Conservation (phyloP, 2,329 filamentous ascomycete species). For the Sporothrix inflata region DNA sequence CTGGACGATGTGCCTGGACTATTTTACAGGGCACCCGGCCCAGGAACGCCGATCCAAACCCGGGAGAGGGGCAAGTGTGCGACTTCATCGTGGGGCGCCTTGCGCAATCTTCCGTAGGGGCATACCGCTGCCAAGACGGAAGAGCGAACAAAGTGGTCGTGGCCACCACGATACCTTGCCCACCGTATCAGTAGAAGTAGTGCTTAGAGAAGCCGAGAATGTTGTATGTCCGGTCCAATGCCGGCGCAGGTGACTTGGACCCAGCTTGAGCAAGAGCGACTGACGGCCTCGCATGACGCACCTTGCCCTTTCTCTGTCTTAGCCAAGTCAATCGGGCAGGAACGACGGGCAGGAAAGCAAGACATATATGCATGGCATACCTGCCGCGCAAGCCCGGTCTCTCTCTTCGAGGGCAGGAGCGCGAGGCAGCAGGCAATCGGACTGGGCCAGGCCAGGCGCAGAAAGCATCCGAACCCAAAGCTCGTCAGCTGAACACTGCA, state of each 20-base stretch:
- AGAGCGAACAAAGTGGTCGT: background rate
- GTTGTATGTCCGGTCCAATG: background rate
- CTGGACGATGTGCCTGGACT: background rate
- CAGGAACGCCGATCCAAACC: background rate
- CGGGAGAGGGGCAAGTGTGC: background rate
- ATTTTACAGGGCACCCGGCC: conserved; percentile 6
- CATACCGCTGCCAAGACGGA: background rate
- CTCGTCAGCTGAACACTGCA: conserved; percentile 5
- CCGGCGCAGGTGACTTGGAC: background rate
- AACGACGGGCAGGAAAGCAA: background rate
- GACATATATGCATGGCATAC: conserved; percentile 13
- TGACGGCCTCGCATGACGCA: background rate
- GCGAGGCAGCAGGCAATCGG: background rate
- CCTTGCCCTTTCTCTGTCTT: background rate
- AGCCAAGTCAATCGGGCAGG: background rate
- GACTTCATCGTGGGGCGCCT: background rate
- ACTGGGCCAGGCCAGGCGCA: background rate
- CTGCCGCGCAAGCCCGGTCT: background rate
- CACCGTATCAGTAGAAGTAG: background rate
- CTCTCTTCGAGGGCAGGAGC: background rate
- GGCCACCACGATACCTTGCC: background rate
- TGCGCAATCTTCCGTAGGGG: background rate
- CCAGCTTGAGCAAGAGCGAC: conserved; percentile 10
- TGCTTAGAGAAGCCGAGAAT: background rate
- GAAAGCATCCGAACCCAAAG: background rate